Evolutionary conservation across 148 eudicot genomes (phyloP).

Genomic region (Diospyros kaki): DNA sequence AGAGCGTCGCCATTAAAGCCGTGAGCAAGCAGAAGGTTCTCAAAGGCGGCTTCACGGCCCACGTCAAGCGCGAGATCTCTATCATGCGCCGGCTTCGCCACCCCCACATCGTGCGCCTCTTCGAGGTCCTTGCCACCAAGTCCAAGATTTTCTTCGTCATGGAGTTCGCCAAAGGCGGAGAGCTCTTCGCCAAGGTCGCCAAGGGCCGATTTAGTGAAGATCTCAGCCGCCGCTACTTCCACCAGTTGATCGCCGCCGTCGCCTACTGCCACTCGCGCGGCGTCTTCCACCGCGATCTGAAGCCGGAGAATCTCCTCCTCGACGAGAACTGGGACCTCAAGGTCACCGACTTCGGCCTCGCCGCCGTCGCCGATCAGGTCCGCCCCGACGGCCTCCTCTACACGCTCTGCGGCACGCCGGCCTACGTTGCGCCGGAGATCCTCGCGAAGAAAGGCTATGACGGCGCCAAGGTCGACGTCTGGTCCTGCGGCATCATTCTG

Average conservation of each 20-base stretch:
- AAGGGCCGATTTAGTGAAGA: slow-evolving; percentile 69
- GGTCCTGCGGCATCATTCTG: slow-evolving; percentile 77
- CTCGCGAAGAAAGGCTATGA: slow-evolving; percentile 66
- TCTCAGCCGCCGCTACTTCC: slow-evolving; percentile 66
- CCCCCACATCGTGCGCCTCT: slow-evolving; percentile 48
- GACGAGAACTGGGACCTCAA: slow-evolving; percentile 65
- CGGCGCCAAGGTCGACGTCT: slow-evolving; percentile 61
- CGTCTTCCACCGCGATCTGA: slow-evolving; percentile 68
- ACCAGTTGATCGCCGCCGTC: slow-evolving; percentile 63
- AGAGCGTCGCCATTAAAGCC: slow-evolving; percentile 63
- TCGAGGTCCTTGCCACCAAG: slow-evolving; percentile 62
- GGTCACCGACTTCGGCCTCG: slow-evolving; percentile 64
- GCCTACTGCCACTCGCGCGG: slow-evolving; percentile 62
- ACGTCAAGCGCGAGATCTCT: slow-evolving; percentile 51
- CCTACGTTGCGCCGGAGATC: slow-evolving; percentile 84
- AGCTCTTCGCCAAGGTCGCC: slow-evolving; percentile 52
- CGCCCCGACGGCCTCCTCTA: slow-evolving; percentile 49
- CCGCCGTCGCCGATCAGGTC: slow-evolving; percentile 41
- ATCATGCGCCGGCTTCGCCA: slow-evolving; percentile 64
- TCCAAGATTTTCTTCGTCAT: slow-evolving; percentile 56
- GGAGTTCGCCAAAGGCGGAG: slow-evolving; percentile 78
- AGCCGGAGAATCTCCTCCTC: slow-evolving; percentile 61
- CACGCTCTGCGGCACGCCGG: slow-evolving; percentile 82
- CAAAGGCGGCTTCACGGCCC: slow-evolving; percentile 27
- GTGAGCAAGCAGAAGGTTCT: slow-evolving; percentile 40